phyloP scores from a whole-genome alignment of 2,329 filamentous ascomycete species.

The Pseudogymnoascus sp. region DNA sequence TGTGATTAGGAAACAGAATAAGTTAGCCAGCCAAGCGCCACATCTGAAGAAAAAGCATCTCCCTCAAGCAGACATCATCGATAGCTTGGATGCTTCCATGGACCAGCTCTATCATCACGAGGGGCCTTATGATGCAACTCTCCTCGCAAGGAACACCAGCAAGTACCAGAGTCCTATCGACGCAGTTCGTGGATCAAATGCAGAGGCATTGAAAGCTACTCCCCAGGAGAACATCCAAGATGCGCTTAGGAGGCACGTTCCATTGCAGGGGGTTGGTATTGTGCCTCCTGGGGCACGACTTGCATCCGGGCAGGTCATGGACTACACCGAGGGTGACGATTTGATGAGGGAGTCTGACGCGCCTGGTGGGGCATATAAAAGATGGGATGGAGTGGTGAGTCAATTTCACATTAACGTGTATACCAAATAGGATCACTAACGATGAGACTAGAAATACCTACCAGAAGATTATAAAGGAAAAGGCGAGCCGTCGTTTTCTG shows the following conservation, averaged over 20 bases:
- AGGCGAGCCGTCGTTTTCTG: slow-evolving; percentile 64
- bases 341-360: slow-evolving; percentile 67
- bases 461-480: slow-evolving; percentile 76
- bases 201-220: slow-evolving; percentile 70
- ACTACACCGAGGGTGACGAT: slow-evolving; percentile 80
- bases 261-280: slow-evolving; percentile 68
- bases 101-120: slow-evolving; percentile 73
- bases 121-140: slow-evolving; percentile 80
- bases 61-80: slow-evolving; percentile 67
- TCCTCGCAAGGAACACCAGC: slow-evolving; percentile 62
- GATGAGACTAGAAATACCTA: slow-evolving; percentile 50
- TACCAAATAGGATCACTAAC: slow-evolving; percentile 13
- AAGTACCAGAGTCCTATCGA: slow-evolving; percentile 60
- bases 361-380: slow-evolving; percentile 65
- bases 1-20: slow-evolving; percentile 52
- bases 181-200: slow-evolving; percentile 64
- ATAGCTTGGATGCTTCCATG: slow-evolving; percentile 61
- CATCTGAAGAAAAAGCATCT: slow-evolving; percentile 58
- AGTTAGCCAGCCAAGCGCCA: slow-evolving; percentile 55
- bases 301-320: slow-evolving; percentile 57
- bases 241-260: slow-evolving; percentile 62
- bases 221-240: slow-evolving; percentile 70
- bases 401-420: neutral
- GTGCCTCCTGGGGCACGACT: slow-evolving; percentile 68
- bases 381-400: slow-evolving; percentile 65